Base-by-base conservation (phyloP, 352 stramenopile species). In the Globisporangium iwayamae region DNA sequence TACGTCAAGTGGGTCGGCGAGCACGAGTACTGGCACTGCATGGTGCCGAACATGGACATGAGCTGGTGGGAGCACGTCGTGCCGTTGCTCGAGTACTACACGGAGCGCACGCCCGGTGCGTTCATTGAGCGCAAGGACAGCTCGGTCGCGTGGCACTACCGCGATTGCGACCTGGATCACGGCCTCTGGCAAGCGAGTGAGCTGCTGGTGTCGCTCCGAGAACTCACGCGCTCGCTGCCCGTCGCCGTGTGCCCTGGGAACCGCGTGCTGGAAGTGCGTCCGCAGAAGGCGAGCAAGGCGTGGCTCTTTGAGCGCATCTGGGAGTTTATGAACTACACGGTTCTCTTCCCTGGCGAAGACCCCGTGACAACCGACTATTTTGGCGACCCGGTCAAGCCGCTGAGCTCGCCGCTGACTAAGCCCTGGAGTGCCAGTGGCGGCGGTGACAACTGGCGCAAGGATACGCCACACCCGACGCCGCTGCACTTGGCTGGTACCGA, bases 181-280 rank as follows among this genome's bases (percentile, higher is more conserved):
- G 89, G 89, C 0, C 66, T 90, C 48, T 96, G 89, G 90, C 89
- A 97, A 79, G 90, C 90, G 3, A 96, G 90, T 62, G 90, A 97
- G 61, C 73, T 97, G 59, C 59, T 93, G 53, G 83, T 92, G 14
- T 89, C 85, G 0, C 60, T 94, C 18, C 83, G 85, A 2, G 85
- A 94, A 50, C 79, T 94, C 48, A 91, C 85, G 20, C 71, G 83
- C 28, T 85, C 81, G 3, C 65, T 94, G 0, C 85, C 85, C 0
- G 85, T 94, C 8, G 79, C 83, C 4, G 83, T 92, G n/a, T 84
- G 76, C 50, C 85, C 85, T 22, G 85, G 85, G 9, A 91, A 91
- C 38, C 81, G 85, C 0, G 85, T 87, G 62, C 52, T 94, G 6
- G 85, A 94, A 69, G 76, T 94, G 36, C 79, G 81, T 36, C 85